A percentile compares a stretch with the other conserved stretches of the same genome.
Conservation (phyloP, 140 eudicot genomes). For the Senecio squalidus region DNA sequence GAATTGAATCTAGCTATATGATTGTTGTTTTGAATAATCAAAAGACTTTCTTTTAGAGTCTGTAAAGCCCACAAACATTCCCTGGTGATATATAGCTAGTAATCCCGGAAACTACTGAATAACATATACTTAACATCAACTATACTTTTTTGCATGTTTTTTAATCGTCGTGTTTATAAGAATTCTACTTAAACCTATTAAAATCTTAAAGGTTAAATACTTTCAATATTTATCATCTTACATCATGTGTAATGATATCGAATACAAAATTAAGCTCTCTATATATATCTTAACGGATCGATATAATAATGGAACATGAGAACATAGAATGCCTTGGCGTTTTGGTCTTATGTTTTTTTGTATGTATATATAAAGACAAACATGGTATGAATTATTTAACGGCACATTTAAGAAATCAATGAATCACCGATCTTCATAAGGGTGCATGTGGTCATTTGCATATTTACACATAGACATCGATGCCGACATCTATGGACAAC, state of each 20-base stretch:
- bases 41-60: background rate
- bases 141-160: too few relatives aligned
- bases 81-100: background rate
- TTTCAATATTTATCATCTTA: too few relatives aligned
- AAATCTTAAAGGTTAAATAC: background rate
- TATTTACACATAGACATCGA: slow-evolving; percentile 24
- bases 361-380: slow-evolving; percentile 7
- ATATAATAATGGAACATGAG: background rate
- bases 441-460: slow-evolving; percentile 23
- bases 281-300: background rate
- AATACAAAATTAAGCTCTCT: too few relatives aligned
- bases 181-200: background rate
- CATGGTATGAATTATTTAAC: slow-evolving; percentile 14
- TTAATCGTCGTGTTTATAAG: background rate
- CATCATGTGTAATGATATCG: too few relatives aligned
- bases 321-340: background rate
- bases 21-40: background rate
- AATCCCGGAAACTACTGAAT: background rate
- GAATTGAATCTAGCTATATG: background rate
- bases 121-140: background rate
- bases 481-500: slow-evolving; percentile 36
- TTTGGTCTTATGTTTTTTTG: slow-evolving; percentile 6
- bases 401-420: slow-evolving; percentile 2
- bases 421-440: slow-evolving; percentile 15
- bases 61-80: background rate